phyloP scores from a whole-genome alignment of 352 stramenopile genomes.

The Thalassiosira mediterranea region DNA sequence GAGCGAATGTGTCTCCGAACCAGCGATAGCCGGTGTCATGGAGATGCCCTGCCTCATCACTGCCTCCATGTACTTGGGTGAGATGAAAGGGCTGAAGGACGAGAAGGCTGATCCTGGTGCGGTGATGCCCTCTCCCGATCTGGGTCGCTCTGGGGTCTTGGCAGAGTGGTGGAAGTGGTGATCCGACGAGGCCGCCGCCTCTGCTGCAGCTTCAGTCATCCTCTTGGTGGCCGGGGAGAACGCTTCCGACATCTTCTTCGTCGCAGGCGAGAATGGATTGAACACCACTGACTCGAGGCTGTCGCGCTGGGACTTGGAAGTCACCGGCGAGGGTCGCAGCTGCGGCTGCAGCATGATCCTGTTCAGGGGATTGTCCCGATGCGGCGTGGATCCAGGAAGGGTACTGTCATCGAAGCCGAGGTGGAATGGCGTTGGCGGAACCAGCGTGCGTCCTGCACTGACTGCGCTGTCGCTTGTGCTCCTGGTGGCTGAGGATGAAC shows the following conservation, averaged over 20 bases:
- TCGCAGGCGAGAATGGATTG: constrained; percentile 4
- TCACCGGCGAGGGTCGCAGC: too few species aligned
- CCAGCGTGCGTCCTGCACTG: too few species aligned
- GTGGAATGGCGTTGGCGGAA: too few species aligned
- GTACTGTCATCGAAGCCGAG: too few species aligned
- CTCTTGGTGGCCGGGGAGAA: constrained; percentile 25
- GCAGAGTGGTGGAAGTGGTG: background rate
- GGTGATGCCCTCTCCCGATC: background rate
- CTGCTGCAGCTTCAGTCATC: constrained; percentile 16
- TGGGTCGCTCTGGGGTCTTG: constrained; percentile 12
- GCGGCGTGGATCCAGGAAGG: too few species aligned
- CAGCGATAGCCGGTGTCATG: constrained; percentile 45
- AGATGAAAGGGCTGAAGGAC: constrained; percentile 54
- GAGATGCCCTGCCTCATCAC: constrained; percentile 31
- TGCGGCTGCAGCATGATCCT: too few species aligned
- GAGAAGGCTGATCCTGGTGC: constrained; percentile 17
- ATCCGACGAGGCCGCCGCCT: background rate
- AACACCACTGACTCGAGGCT: too few species aligned
- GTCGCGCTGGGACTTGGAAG: too few species aligned
- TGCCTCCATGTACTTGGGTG: constrained; percentile 31
- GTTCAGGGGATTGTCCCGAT: too few species aligned
- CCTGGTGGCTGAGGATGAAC: too few species aligned
- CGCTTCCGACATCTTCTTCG: constrained; percentile 33
- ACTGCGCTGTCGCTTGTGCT: too few species aligned
- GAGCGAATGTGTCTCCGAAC: constrained; percentile 14